phyloP scores from a whole-genome alignment of 345 rosid genomes.

The Brassica rapa region DNA sequence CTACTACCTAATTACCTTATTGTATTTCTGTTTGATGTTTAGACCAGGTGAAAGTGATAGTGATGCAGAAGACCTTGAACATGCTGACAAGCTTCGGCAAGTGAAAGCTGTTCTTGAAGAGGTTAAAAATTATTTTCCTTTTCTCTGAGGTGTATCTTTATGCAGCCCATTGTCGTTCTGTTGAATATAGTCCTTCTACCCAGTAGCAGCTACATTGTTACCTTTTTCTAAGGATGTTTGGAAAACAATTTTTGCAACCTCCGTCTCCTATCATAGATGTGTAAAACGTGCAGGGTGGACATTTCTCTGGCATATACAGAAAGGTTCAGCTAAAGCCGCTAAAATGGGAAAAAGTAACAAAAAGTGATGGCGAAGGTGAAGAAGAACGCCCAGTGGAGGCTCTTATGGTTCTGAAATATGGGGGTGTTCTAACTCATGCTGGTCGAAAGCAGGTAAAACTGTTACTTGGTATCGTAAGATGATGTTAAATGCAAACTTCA shows the following conservation, averaged over 20 bases:
- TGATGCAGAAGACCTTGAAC: slow-evolving; percentile 98
- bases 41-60: slow-evolving; percentile 95
- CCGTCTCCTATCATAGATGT: slow-evolving; percentile 23
- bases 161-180: background rate
- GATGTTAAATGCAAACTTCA: slow-evolving; percentile 7
- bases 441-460: slow-evolving; percentile 91
- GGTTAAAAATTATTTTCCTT: slow-evolving; percentile 45
- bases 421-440: slow-evolving; percentile 99
- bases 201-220: background rate
- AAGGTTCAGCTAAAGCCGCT: slow-evolving; percentile 97
- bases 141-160: slow-evolving; percentile 16
- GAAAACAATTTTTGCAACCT: background rate
- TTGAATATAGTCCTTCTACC: background rate
- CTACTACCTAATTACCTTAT: slow-evolving; percentile 1
- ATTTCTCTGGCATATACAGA: slow-evolving; percentile 97
- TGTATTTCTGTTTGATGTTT: slow-evolving; percentile 33
- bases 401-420: slow-evolving; percentile 97
- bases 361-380: slow-evolving; percentile 85
- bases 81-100: slow-evolving; percentile 99
- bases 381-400: slow-evolving; percentile 98
- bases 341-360: slow-evolving; percentile 81
- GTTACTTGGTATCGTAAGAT: slow-evolving; percentile 1
- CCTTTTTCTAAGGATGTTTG: background rate
- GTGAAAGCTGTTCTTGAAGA: slow-evolving; percentile 99
- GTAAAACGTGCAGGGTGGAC: slow-evolving; percentile 74